Conservation (phyloP, 73 alveolate genomes). For the Diophrys sp. region DNA sequence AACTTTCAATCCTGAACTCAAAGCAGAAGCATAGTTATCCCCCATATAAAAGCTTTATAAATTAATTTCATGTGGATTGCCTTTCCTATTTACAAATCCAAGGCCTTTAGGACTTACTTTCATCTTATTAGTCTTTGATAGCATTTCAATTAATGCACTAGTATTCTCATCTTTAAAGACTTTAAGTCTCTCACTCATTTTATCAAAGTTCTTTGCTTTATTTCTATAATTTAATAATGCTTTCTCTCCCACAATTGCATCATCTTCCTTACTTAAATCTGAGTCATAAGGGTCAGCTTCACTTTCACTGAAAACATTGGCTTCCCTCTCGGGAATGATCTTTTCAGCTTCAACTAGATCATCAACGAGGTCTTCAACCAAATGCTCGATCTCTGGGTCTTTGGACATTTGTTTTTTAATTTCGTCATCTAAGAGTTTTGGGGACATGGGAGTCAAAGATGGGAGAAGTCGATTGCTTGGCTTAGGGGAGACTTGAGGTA, state of each 20-base stretch:
- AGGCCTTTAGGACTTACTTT: constrained; percentile 40
- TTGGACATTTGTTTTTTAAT: too few relatives aligned
- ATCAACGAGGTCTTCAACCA: too few relatives aligned
- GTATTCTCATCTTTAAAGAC: not conserved
- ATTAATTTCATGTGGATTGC: constrained; percentile 5
- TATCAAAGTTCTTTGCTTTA: not conserved
- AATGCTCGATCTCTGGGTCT: too few relatives aligned
- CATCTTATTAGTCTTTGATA: constrained; percentile 12
- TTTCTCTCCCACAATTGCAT: constrained; percentile 20
- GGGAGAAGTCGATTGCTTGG: too few relatives aligned
- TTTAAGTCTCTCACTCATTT: constrained; percentile 16
- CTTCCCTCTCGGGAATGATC: too few relatives aligned
- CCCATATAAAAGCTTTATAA: not conserved
- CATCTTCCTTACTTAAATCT: not conserved
- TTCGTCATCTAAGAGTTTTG: too few relatives aligned
- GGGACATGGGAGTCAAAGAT: too few relatives aligned
- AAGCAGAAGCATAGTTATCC: constrained; percentile 8
- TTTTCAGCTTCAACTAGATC: too few relatives aligned
- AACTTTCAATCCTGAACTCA: not conserved
- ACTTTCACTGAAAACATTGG: not conserved
- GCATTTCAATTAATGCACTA: constrained; percentile 24
- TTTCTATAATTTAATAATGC: constrained; percentile 25
- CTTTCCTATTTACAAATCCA: constrained; percentile 45
- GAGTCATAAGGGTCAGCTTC: not conserved
- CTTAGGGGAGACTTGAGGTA: too few relatives aligned